These are phyloP conservation scores for Ecytonucleospora hepatopenaei DNA, from an alignment of 371 early-diverging fungal species.

Conservation along the genomic window DNA sequence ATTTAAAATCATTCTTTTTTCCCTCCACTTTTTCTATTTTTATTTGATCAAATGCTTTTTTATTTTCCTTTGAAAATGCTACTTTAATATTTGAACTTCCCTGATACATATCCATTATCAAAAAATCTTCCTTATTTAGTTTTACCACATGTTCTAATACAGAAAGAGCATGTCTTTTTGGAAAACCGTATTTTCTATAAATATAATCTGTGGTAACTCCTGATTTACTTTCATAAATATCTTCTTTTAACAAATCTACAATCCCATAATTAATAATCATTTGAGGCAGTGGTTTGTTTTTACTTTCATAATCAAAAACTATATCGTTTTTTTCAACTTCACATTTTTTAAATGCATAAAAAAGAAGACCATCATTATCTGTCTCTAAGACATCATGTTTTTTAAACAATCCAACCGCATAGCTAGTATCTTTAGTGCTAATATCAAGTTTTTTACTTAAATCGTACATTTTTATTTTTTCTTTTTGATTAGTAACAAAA, in stretches of 20 bases:
- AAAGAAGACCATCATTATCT: not conserved
- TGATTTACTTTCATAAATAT: not conserved
- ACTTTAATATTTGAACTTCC: not conserved
- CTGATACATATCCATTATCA: not conserved
- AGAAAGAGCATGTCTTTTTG: not conserved
- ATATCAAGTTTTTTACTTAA: no score
- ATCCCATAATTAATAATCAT: not conserved
- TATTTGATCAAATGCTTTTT: not conserved
- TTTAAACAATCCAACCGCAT: no score
- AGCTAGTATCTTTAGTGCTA: no score
- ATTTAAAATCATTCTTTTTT: not conserved
- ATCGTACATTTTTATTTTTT: no score
- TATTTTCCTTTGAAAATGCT: not conserved
- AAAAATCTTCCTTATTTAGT: not conserved
- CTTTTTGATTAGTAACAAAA: no score
- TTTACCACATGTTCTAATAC: not conserved
- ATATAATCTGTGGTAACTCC: not conserved
- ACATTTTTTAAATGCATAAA: not conserved
- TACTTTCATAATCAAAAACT: not conserved
- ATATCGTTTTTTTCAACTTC: not conserved
- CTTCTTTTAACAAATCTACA: not conserved
- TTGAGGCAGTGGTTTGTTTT: not conserved
- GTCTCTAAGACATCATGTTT: no score
- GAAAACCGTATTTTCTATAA: not conserved
- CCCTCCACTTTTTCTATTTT: not conserved